Conservation (phyloP, 2,329 filamentous ascomycete species). For the Setomelanomma holmii region DNA sequence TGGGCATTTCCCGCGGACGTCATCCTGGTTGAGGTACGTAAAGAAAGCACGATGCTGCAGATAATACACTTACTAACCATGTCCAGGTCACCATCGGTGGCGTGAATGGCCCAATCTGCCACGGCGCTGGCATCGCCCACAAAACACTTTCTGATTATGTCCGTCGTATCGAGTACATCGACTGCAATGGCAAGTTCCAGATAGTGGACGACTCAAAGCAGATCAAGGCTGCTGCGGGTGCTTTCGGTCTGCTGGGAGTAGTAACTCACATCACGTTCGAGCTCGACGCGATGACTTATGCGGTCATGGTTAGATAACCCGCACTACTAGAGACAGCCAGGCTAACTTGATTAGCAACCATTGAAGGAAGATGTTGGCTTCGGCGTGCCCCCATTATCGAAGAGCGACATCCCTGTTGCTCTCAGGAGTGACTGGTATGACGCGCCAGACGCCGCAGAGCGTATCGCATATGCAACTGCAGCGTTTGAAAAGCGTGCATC, state of each 20-base stretch:
- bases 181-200: neutral
- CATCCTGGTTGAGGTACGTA: neutral
- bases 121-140: neutral
- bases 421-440: neutral
- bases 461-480: neutral
- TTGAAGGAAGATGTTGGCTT: neutral
- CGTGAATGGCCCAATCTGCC: neutral
- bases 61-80: neutral
- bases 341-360: neutral
- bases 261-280: neutral
- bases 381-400: neutral
- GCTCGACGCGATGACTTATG: neutral
- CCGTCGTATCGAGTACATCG: neutral
- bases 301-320: neutral
- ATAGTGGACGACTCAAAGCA: neutral
- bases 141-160: neutral
- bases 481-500: neutral
- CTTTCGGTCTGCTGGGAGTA: neutral
- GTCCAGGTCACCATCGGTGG: neutral
- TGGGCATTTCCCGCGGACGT: neutral
- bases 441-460: neutral
- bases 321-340: neutral
- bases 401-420: neutral
- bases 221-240: neutral
- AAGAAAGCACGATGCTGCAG: too few species aligned